Evolutionary conservation across 805 yeast species (phyloP).

Genomic region (Spathaspora sp.): DNA sequence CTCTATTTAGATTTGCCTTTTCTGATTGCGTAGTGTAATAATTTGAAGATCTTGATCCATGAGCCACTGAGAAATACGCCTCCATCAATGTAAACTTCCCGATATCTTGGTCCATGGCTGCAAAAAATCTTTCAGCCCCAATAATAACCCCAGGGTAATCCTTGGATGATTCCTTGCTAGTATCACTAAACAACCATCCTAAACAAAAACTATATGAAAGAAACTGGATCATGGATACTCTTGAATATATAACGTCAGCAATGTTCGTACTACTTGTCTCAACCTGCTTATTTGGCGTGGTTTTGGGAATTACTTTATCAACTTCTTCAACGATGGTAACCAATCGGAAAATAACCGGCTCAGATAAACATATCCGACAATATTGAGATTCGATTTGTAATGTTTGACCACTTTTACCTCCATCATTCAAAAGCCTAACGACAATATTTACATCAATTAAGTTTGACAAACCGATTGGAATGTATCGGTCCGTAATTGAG

Average conservation of each 20-base stretch:
- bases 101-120: conserved; percentile 54
- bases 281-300: not conserved
- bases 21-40: conserved; percentile 49
- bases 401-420: conserved; percentile 29
- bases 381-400: conserved; percentile 57
- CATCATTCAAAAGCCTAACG: conserved; percentile 40
- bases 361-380: conserved; percentile 56
- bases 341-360: conserved; percentile 42
- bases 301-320: conserved; percentile 2
- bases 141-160: conserved; percentile 67
- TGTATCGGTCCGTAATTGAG: conserved; percentile 36
- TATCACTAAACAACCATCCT: conserved; percentile 71
- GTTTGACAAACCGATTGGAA: conserved; percentile 38
- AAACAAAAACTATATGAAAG: conserved; percentile 63
- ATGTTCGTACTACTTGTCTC: not conserved
- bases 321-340: conserved; percentile 29
- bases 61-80: conserved; percentile 70
- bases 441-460: conserved; percentile 42
- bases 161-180: conserved; percentile 16
- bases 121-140: conserved; percentile 74
- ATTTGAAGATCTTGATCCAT: conserved; percentile 49
- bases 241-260: conserved; percentile 9
- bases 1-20: conserved; percentile 50
- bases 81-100: conserved; percentile 70
- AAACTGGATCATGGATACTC: conserved; percentile 52